phyloP scores from a whole-genome alignment of 2,329 filamentous ascomycete species.

The Parastagonospora nodorum region DNA sequence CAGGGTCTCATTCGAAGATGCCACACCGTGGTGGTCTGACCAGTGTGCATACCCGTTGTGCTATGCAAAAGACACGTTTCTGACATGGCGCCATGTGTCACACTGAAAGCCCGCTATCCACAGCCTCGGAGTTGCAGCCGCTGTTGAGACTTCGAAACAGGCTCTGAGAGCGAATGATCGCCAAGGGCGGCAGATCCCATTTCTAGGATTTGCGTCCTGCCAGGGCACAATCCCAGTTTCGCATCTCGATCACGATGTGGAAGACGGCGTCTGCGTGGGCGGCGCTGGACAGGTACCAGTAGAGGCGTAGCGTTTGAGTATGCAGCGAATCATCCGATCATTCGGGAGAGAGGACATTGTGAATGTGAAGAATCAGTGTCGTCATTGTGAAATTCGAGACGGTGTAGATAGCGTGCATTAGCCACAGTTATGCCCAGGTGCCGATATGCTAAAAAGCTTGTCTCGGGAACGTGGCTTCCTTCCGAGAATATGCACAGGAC shows the following conservation, averaged over 20 bases:
- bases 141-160: no score
- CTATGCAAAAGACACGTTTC: background rate
- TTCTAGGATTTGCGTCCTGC: conserved; percentile 7
- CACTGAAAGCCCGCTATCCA: no score
- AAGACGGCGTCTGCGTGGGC: no score
- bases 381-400: conserved; percentile 2
- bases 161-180: conserved; percentile 5
- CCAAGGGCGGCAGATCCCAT: conserved; percentile 20
- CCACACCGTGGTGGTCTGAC: no score
- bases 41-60: no score
- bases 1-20: no score
- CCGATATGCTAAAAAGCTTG: background rate
- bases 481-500: background rate
- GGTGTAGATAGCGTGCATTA: conserved; percentile 2
- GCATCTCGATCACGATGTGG: conserved; percentile 1
- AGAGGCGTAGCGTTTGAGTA: background rate
- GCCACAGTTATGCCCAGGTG: conserved; percentile 1
- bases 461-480: background rate
- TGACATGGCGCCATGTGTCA: no score
- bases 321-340: background rate
- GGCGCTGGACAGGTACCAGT: no score
- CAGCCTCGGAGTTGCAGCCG: no score
- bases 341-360: background rate
- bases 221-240: no score
- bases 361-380: background rate